A percentile compares a stretch with the other conserved stretches of the same genome.
Evolutionary conservation across 2,329 filamentous ascomycete genomes (phyloP).

Genomic region (Sordariomycetes sp.): DNA sequence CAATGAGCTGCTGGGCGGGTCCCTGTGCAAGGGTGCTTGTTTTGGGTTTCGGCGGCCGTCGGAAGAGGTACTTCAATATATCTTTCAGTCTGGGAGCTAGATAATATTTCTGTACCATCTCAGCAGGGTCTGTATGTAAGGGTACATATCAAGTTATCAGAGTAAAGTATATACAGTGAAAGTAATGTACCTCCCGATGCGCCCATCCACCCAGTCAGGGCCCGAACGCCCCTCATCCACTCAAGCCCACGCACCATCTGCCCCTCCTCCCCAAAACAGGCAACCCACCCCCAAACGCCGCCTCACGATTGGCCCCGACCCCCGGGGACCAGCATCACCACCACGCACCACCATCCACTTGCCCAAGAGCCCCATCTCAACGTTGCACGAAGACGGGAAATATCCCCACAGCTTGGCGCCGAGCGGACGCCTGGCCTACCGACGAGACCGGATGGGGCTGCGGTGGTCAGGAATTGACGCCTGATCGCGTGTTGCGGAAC

Average conservation of each 20-base stretch:
- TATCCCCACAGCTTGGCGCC: neutral
- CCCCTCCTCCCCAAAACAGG: conserved; percentile 2
- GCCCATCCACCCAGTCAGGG: neutral
- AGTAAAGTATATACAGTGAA: neutral
- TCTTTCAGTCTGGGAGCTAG: neutral
- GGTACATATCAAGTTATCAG: neutral
- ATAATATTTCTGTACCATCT: neutral
- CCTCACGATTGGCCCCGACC: neutral
- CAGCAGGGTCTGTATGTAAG: neutral
- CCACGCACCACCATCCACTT: neutral
- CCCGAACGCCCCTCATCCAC: conserved; percentile 10
- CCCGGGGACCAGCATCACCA: neutral
- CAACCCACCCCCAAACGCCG: neutral
- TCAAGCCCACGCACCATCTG: conserved; percentile 7
- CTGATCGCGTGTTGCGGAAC: neutral
- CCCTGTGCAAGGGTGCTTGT: neutral
- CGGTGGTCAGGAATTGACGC: too few relatives aligned
- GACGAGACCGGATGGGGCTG: neutral
- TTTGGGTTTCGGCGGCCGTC: neutral
- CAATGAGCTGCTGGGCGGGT: neutral
- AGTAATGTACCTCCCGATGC: neutral
- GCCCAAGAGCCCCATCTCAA: neutral
- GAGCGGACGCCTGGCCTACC: neutral
- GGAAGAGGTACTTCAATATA: neutral
- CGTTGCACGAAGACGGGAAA: neutral